phyloP scores from a whole-genome alignment of 2,329 filamentous ascomycete genomes.

The Penicillium psychrosexuale region DNA sequence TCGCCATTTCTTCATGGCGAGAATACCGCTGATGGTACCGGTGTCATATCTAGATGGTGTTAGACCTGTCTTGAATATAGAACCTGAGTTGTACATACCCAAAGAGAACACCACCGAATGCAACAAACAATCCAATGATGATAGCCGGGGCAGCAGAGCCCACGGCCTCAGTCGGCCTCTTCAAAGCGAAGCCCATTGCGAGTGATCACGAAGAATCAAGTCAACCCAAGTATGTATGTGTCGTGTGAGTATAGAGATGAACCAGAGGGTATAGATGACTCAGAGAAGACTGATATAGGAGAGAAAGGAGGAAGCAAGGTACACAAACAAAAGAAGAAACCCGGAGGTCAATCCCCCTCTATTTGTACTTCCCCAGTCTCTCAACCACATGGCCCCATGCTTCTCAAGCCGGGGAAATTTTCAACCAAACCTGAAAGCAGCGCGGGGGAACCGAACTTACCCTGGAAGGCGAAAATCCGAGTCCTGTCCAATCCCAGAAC shows the following conservation, averaged over 20 bases:
- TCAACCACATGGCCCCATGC: constrained; percentile 4
- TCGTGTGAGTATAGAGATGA: background rate
- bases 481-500: background rate
- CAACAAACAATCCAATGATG: constrained; percentile 56
- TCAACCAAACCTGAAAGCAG: constrained; percentile 4
- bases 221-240: background rate
- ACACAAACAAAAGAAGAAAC: background rate
- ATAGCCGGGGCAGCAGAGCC: constrained; percentile 50
- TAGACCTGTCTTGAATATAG: background rate
- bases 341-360: background rate
- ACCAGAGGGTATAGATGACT: background rate
- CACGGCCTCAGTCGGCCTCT: constrained; percentile 45
- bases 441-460: background rate
- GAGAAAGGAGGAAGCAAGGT: background rate
- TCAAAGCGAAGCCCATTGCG: constrained; percentile 44
- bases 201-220: background rate
- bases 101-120: constrained; percentile 59
- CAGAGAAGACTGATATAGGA: background rate
- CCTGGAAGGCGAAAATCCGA: background rate
- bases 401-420: background rate
- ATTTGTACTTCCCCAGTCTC: constrained; percentile 7
- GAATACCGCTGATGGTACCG: constrained; percentile 53
- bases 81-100: constrained; percentile 39
- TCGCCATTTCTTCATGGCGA: constrained; percentile 49
- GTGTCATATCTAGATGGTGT: constrained; percentile 47